A percentile compares a stretch with the other conserved stretches of the same genome.
These are phyloP conservation scores for Rutstroemia sp. DNA, from an alignment of 2,329 filamentous ascomycete genomes.

Conservation along the genomic window DNA sequence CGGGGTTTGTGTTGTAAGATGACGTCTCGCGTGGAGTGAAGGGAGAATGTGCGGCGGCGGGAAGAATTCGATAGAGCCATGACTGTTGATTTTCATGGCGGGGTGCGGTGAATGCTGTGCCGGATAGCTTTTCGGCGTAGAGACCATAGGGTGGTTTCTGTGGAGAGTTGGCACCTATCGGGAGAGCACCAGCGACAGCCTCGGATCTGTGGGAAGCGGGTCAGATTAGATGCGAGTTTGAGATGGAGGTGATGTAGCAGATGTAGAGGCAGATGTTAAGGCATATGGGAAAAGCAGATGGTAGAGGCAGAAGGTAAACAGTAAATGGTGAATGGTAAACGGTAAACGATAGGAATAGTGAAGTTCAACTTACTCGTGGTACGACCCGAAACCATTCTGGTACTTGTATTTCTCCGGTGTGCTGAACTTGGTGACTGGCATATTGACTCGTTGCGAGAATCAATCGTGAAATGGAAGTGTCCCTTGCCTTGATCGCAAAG, in stretches of 20 bases:
- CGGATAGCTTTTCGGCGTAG: conserved; percentile 58
- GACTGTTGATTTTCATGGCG: conserved; percentile 48
- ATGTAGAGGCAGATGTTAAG: too few species aligned
- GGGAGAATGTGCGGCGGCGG: conserved; percentile 43
- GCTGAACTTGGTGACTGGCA: conserved; percentile 58
- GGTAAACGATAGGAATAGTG: too few species aligned
- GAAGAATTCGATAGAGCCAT: conserved; percentile 51
- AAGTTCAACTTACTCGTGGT: conserved; percentile 50
- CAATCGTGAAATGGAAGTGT: too few species aligned
- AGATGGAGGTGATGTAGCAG: neutral
- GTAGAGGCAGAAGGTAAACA: too few species aligned
- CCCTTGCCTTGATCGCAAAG: too few species aligned
- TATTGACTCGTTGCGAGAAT: conserved; percentile 25
- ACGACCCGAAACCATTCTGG: conserved; percentile 59
- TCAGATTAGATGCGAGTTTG: conserved; percentile 7
- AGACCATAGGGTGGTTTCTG: conserved; percentile 62
- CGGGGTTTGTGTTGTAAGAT: conserved; percentile 37
- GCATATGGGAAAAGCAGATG: too few species aligned
- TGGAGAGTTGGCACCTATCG: conserved; percentile 59
- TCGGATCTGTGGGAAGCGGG: conserved; percentile 43
- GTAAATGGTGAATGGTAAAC: too few species aligned
- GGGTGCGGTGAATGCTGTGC: conserved; percentile 50
- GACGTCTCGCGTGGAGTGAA: conserved; percentile 38
- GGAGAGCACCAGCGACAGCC: conserved; percentile 57
- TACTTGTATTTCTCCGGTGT: conserved; percentile 60